Conservation (phyloP, 2,329 filamentous ascomycete genomes). For the Colletotrichum aenigma region DNA sequence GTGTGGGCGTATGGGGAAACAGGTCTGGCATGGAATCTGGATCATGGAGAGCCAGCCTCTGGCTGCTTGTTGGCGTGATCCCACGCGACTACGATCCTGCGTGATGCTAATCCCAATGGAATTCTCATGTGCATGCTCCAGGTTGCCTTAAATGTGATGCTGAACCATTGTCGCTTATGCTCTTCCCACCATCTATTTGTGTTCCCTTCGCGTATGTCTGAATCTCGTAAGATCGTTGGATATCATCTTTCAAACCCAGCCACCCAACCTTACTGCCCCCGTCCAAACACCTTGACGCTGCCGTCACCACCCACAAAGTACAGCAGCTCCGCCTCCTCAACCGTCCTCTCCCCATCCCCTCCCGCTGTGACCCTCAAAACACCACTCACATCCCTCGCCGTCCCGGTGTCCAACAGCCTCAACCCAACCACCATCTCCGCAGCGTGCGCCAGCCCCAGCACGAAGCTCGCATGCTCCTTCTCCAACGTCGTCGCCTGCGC, state of each 20-base stretch:
- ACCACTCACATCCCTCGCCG: constrained; percentile 89
- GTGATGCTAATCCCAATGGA: not conserved
- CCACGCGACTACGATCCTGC: not conserved
- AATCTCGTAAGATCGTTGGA: not conserved
- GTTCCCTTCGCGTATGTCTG: not conserved
- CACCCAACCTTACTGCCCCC: constrained; percentile 58
- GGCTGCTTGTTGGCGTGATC: not conserved
- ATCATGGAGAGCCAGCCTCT: constrained; percentile 13
- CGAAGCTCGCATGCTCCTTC: constrained; percentile 71
- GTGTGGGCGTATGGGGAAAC: not conserved
- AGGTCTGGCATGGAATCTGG: constrained; percentile 3
- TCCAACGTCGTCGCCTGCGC: constrained; percentile 69
- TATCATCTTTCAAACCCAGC: not conserved
- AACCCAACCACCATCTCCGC: constrained; percentile 75
- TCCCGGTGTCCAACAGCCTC: constrained; percentile 81
- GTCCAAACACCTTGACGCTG: constrained; percentile 81
- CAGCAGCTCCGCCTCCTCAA: constrained; percentile 73
- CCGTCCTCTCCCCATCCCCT: constrained; percentile 29
- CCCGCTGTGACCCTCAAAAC: constrained; percentile 78
- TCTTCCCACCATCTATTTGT: not conserved
- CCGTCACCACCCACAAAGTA: constrained; percentile 85
- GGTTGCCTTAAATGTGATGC: not conserved
- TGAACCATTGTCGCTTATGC: not conserved
- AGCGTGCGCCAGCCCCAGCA: constrained; percentile 75
- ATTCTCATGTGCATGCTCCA: not conserved